Evolutionary conservation across 2,329 filamentous ascomycete species (phyloP).

Genomic region (Niveomyces coronatus): DNA sequence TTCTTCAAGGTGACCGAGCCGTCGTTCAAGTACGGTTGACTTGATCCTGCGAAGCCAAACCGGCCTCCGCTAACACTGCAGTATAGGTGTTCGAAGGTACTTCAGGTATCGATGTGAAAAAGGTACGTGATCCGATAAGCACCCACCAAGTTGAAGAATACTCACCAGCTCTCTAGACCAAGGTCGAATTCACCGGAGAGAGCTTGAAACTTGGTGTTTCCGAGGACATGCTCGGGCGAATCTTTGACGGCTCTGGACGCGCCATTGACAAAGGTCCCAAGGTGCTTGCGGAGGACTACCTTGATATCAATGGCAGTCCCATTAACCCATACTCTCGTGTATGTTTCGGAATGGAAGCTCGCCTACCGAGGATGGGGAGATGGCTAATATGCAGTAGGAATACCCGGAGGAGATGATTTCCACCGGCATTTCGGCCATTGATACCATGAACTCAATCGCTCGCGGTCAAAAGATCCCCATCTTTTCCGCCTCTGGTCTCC

Average conservation of each 20-base stretch:
- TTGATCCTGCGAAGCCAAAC: conserved; percentile 7
- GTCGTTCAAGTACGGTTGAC: conserved; percentile 69
- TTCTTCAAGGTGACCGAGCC: conserved; percentile 65
- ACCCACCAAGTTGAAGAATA: conserved; percentile 1
- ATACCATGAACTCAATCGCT: conserved; percentile 96
- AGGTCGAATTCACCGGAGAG: conserved; percentile 93
- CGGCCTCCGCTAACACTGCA: conserved; percentile 16
- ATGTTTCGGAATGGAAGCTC: conserved; percentile 26
- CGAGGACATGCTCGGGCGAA: conserved; percentile 98
- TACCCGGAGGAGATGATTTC: conserved; percentile 99
- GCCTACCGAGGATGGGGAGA: background rate
- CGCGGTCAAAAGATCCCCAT: conserved; percentile 99
- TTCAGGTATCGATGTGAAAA: conserved; percentile 96
- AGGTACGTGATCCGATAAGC: too few relatives aligned
- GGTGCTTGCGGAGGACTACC: conserved; percentile 92
- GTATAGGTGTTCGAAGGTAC: conserved; percentile 92
- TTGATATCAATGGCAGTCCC: conserved; percentile 97
- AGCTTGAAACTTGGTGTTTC: conserved; percentile 98
- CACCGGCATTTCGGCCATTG: conserved; percentile 97
- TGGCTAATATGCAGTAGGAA: conserved; percentile 46
- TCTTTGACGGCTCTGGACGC: conserved; percentile 95
- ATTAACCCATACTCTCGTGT: conserved; percentile 98
- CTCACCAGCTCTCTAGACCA: conserved; percentile 52
- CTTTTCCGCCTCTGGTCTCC: conserved; percentile 95
- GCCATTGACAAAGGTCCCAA: conserved; percentile 99